Base-by-base conservation (phyloP, 768 basidiomycete species). In the Imleria badia region DNA sequence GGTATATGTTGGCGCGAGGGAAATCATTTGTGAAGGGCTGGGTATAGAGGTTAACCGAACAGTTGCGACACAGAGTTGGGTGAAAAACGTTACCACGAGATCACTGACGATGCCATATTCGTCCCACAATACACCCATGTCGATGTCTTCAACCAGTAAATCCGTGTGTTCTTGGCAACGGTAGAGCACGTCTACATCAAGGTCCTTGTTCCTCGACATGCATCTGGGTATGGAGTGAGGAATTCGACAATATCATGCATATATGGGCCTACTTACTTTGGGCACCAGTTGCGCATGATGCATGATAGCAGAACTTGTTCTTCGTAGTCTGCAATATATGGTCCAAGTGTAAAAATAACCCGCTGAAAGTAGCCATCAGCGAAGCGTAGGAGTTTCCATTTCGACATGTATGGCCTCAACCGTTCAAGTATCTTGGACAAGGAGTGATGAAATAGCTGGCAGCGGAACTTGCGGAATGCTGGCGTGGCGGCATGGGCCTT, bases 251-350 rank as follows among this genome's bases (percentile, higher is more conserved):
- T 26, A 12, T 26, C 13, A 4, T 3, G 26, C 26, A 26, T 26
- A 26, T 19, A n/a, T 12, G 11, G 4, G 2, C 5, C 10, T 22
- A 36, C 48, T 26, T 22, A 52, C 51, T 46, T 52, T 13, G 38
- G 17, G 15, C 76, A 77, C 74, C 74, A 76, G 2, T 59, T 62
- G 20, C 64, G 62, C 0, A 76, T 62, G 29, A 74, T 60, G 35
- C 72, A 66, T 1, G 69, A 59, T 0, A 75, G 49, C 0, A 73
- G 41, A 0, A 56, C 69, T 51, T 77, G 75, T 44, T 78, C 74
- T 1, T 72, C 72, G 35, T 78, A 76, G 48, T 78, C 72, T 0
- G 71, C 72, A 50, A 78, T 76, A 23, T 73, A 73, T 0, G 72
- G 68, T 0, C 74, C 72, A 9, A 76, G 51, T 1, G 15, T 9